Evolutionary conservation across 352 stramenopile species (phyloP).

Genomic region (Phytophthora tubulina): DNA sequence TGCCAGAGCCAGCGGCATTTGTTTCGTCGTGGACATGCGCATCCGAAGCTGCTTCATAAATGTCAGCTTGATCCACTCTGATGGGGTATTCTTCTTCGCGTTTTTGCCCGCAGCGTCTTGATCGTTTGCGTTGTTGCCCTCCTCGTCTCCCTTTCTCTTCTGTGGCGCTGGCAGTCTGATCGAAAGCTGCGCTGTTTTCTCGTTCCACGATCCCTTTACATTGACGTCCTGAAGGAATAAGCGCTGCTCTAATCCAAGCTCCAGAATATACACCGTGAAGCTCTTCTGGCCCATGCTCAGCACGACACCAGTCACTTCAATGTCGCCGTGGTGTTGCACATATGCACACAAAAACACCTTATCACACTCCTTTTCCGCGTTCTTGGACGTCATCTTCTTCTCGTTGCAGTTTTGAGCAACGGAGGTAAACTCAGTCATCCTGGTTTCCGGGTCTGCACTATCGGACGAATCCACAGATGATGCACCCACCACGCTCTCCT

Average conservation of each 20-base stretch:
- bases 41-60: slow-evolving; percentile 76
- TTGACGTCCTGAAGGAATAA: slow-evolving; percentile 62
- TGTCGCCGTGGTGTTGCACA: slow-evolving; percentile 65
- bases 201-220: slow-evolving; percentile 57
- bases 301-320: slow-evolving; percentile 77
- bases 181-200: slow-evolving; percentile 58
- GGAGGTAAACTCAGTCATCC: slow-evolving; percentile 53
- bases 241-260: slow-evolving; percentile 78
- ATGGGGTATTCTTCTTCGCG: slow-evolving; percentile 6
- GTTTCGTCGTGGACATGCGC: slow-evolving; percentile 70
- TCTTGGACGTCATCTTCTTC: slow-evolving; percentile 88
- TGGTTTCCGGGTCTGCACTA: slow-evolving; percentile 27
- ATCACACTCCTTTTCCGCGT: slow-evolving; percentile 81
- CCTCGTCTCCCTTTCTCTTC: slow-evolving; percentile 20
- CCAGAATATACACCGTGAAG: slow-evolving; percentile 82
- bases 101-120: slow-evolving; percentile 6
- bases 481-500: slow-evolving; percentile 52
- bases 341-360: slow-evolving; percentile 86
- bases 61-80: slow-evolving; percentile 48
- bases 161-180: slow-evolving; percentile 41
- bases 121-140: slow-evolving; percentile 15
- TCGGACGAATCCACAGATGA: slow-evolving; percentile 11
- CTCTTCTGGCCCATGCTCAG: slow-evolving; percentile 77
- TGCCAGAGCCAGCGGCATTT: slow-evolving; percentile 69
- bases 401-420: slow-evolving; percentile 86